phyloP scores from a whole-genome alignment of 805 yeast species.

The Starmerella asiatica region DNA sequence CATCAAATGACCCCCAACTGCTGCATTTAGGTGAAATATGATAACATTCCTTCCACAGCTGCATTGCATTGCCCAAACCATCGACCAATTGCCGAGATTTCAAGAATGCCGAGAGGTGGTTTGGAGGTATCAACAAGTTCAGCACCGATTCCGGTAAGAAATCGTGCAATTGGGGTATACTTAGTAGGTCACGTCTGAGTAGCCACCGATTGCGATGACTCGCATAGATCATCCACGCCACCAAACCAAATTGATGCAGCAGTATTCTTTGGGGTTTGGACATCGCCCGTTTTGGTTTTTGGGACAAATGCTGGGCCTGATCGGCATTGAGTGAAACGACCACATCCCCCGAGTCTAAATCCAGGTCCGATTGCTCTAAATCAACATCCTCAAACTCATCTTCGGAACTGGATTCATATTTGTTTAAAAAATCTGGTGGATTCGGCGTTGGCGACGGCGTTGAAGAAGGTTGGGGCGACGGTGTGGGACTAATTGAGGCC shows the following conservation, averaged over 20 bases:
- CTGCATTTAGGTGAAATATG: conserved; percentile 36
- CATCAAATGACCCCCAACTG: conserved; percentile 19
- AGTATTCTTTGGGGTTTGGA: conserved; percentile 29
- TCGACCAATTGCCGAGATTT: conserved; percentile 60
- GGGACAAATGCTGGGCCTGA: conserved; percentile 3
- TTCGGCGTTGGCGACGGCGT: not conserved
- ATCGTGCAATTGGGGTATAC: conserved; percentile 27
- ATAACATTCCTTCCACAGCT: conserved; percentile 39
- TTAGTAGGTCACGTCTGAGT: conserved; percentile 34
- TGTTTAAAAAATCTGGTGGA: too few relatives aligned
- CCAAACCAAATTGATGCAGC: conserved; percentile 47
- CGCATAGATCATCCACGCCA: conserved; percentile 54
- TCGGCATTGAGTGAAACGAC: conserved; percentile 6
- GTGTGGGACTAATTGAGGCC: too few relatives aligned
- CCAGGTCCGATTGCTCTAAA: conserved; percentile 5
- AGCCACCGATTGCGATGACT: conserved; percentile 63
- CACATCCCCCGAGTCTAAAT: conserved; percentile 5
- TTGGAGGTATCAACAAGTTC: conserved; percentile 37
- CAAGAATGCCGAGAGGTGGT: conserved; percentile 34
- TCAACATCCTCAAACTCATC: conserved; percentile 22
- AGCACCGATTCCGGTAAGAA: conserved; percentile 37
- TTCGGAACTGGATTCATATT: conserved; percentile 8
- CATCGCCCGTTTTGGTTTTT: conserved; percentile 1
- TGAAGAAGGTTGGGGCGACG: not conserved
- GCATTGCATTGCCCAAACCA: conserved; percentile 56